These are phyloP conservation scores for Helichrysum umbraculigerum DNA, from an alignment of 129 eudicot genomes.

Conservation along the genomic window DNA sequence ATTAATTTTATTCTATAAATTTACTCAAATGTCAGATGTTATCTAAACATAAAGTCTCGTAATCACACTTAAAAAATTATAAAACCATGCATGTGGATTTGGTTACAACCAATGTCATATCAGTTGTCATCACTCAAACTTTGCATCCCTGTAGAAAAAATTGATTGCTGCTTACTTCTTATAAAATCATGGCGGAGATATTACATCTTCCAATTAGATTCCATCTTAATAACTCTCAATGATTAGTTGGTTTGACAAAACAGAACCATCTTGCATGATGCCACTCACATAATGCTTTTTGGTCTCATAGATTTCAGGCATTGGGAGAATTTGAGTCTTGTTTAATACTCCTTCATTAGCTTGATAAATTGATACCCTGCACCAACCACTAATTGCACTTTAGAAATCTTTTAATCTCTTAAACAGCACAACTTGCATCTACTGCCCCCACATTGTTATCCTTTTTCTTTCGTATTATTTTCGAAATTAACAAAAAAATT, in stretches of 20 bases:
- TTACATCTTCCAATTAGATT: constrained; percentile 39
- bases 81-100: constrained; percentile 72
- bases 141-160: constrained; percentile 36
- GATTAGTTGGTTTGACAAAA: constrained; percentile 41
- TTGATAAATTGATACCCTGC: constrained; percentile 14
- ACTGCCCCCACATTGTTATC: constrained; percentile 13
- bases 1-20: background rate
- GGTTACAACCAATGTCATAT: constrained; percentile 60
- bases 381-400: constrained; percentile 36
- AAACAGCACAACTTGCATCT: constrained; percentile 22
- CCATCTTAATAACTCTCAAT: constrained; percentile 31
- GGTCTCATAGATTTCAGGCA: constrained; percentile 48
- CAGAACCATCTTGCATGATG: constrained; percentile 36
- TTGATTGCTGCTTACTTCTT: constrained; percentile 32
- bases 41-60: constrained; percentile 35
- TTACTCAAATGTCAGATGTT: constrained; percentile 21
- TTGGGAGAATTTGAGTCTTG: constrained; percentile 31
- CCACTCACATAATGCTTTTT: constrained; percentile 38
- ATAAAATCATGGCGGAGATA: constrained; percentile 34
- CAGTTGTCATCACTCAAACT: constrained; percentile 39
- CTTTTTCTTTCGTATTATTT: constrained; percentile 13
- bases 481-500: constrained; percentile 22
- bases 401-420: constrained; percentile 18
- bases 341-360: constrained; percentile 22
- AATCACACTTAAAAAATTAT: constrained; percentile 31